Percentiles rank a stretch among this genome's conserved stretches.
These are phyloP conservation scores for Lentinula aciculospora DNA, from an alignment of 768 basidiomycete species.

Conservation along the genomic window DNA sequence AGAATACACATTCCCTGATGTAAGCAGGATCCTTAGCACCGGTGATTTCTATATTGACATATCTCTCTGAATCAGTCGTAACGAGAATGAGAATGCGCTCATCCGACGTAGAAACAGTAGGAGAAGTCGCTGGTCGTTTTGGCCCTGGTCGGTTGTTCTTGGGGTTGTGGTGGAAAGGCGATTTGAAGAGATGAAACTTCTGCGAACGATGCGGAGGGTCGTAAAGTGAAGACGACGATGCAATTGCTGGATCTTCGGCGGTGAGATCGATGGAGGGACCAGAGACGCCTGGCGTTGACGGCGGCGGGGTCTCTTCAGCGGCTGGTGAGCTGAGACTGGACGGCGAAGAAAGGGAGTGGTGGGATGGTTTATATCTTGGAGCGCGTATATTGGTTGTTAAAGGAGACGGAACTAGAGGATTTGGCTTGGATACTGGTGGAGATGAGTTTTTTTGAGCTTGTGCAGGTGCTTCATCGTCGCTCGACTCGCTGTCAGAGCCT, in stretches of 20 bases:
- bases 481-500: constrained; percentile 21
- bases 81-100: constrained; percentile 56
- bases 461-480: background rate
- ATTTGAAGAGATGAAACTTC: constrained; percentile 29
- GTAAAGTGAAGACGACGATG: constrained; percentile 23
- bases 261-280: constrained; percentile 35
- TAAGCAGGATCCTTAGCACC: constrained; percentile 57
- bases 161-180: constrained; percentile 22
- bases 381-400: constrained; percentile 30
- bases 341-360: constrained; percentile 63
- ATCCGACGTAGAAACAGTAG: constrained; percentile 9
- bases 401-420: constrained; percentile 24
- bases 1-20: constrained; percentile 77
- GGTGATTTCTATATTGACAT: constrained; percentile 66
- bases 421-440: constrained; percentile 20
- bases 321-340: constrained; percentile 62
- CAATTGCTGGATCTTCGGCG: constrained; percentile 18
- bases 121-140: constrained; percentile 24
- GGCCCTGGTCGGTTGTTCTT: constrained; percentile 10
- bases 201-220: constrained; percentile 23
- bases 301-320: constrained; percentile 62
- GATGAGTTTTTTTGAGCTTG: constrained; percentile 14
- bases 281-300: constrained; percentile 54
- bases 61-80: constrained; percentile 73
- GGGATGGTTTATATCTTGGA: constrained; percentile 33